These are phyloP conservation scores for Vinca major DNA, from an alignment of 305 asterid genomes.

Conservation along the genomic window DNA sequence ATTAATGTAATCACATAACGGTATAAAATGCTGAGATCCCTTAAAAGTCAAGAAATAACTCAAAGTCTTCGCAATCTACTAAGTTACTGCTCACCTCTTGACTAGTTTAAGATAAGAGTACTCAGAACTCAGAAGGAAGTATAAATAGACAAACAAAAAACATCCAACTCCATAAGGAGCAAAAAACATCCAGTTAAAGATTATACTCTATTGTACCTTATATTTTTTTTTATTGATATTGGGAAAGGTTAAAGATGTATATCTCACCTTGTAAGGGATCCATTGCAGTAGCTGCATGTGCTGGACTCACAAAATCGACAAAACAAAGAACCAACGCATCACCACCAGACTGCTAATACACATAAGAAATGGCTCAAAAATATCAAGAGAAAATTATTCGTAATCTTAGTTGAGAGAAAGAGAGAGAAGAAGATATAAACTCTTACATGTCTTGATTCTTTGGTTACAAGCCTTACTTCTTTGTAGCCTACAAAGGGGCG, in stretches of 20 bases:
- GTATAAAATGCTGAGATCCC: not conserved
- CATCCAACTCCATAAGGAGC: too few relatives aligned
- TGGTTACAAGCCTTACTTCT: too few relatives aligned
- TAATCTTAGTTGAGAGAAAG: too few relatives aligned
- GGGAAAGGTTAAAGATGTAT: not conserved
- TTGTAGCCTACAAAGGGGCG: too few relatives aligned
- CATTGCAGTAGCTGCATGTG: constrained; percentile 28
- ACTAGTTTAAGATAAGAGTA: not conserved
- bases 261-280: constrained; percentile 26
- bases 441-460: too few relatives aligned
- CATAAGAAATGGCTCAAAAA: too few relatives aligned
- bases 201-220: not conserved
- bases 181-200: too few relatives aligned
- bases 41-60: not conserved
- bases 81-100: not conserved
- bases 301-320: constrained; percentile 27
- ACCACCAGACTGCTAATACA: constrained; percentile 1
- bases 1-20: not conserved
- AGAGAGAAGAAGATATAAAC: too few relatives aligned
- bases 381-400: too few relatives aligned
- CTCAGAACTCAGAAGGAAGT: not conserved
- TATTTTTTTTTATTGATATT: not conserved
- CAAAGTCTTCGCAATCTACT: not conserved
- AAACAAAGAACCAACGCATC: constrained; percentile 27
- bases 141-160: too few relatives aligned